Conservation (phyloP, 2,329 filamentous ascomycete species). For the Clonostachys rhizophaga region DNA sequence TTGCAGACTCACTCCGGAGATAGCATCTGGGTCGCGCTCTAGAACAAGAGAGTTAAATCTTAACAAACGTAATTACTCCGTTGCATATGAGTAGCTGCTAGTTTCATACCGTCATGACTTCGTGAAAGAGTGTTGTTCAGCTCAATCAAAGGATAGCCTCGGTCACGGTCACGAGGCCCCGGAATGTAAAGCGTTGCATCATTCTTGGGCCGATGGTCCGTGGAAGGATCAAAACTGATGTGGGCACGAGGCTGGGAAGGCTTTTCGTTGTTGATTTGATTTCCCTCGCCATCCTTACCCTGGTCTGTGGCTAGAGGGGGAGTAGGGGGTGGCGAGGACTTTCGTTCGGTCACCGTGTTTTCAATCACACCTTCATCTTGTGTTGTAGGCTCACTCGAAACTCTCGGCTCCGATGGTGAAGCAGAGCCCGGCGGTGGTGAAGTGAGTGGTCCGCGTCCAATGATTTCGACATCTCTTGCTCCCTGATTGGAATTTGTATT, state of each 20-base stretch:
- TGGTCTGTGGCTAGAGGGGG: background rate
- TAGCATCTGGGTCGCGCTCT: too few species aligned
- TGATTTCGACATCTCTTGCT: background rate
- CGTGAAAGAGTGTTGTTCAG: constrained; percentile 8
- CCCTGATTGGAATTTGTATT: background rate
- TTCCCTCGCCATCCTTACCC: background rate
- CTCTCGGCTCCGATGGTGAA: too few species aligned
- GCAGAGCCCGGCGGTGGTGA: too few species aligned
- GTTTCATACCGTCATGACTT: constrained; percentile 11
- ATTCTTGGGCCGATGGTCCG: constrained; percentile 14
- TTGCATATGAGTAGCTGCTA: too few species aligned
- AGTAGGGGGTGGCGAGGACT: too few species aligned
- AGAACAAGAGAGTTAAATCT: too few species aligned
- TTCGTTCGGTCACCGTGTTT: too few species aligned
- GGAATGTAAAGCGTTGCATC: constrained; percentile 20
- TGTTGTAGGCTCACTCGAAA: too few species aligned
- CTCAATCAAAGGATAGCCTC: constrained; percentile 18
- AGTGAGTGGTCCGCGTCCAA: too few species aligned
- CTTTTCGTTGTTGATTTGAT: background rate
- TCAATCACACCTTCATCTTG: too few species aligned
- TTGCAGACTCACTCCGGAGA: background rate
- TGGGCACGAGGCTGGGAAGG: background rate
- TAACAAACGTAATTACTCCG: too few species aligned
- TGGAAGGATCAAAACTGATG: constrained; percentile 20
- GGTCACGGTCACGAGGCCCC: constrained; percentile 22